These are phyloP conservation scores for Paulownia fortunei DNA, from an alignment of 257 asterid species.

Conservation along the genomic window DNA sequence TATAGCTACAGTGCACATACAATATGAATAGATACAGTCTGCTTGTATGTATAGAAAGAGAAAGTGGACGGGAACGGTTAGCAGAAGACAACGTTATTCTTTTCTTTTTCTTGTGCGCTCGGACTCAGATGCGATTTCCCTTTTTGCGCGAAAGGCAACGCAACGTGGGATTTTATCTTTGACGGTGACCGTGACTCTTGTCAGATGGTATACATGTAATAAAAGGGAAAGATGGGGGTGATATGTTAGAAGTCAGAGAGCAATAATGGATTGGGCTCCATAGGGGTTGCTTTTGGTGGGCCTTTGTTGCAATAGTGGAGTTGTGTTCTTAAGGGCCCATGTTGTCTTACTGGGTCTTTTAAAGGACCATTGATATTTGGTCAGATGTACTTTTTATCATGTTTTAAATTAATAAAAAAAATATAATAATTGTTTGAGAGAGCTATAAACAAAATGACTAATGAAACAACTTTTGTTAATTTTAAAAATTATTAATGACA, in stretches of 20 bases:
- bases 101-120: slow-evolving; percentile 33
- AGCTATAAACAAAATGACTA: background rate
- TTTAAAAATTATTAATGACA: background rate
- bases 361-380: background rate
- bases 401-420: background rate
- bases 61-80: slow-evolving; percentile 31
- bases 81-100: slow-evolving; percentile 42
- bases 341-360: slow-evolving; percentile 28
- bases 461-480: background rate
- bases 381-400: background rate
- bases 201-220: slow-evolving; percentile 39
- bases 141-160: slow-evolving; percentile 52
- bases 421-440: no score
- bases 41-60: slow-evolving; percentile 42
- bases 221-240: background rate
- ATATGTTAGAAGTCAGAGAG: background rate
- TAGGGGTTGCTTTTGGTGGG: slow-evolving; percentile 46
- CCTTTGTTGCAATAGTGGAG: slow-evolving; percentile 17
- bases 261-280: slow-evolving; percentile 45
- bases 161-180: slow-evolving; percentile 29
- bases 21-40: slow-evolving; percentile 10
- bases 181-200: slow-evolving; percentile 46
- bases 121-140: slow-evolving; percentile 54
- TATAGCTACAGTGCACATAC: background rate
- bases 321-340: slow-evolving; percentile 33